Base-by-base conservation (phyloP, 2,329 filamentous ascomycete genomes). In the Dothidotthia symphoricarpi region DNA sequence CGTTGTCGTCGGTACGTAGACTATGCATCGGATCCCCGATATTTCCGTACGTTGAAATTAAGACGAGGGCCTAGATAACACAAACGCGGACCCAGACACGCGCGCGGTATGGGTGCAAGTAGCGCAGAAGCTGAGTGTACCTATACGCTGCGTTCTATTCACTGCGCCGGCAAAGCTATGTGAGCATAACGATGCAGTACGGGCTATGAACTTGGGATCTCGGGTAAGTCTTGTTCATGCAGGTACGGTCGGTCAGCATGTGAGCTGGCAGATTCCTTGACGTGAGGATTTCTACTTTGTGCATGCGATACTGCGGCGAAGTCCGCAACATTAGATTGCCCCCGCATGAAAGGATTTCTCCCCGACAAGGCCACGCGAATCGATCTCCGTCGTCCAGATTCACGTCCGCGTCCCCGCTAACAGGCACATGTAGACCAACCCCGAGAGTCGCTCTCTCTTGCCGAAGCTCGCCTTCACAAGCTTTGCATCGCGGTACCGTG, bases 121-220 rank as follows among this genome's bases (percentile, higher is more conserved):
- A 19, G 89, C 89, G 13, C 77, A 75, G 48, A 83, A 84, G 55
- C 70, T 81, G 56, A 72, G 78, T 3, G 74, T 94, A 2, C 84
- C 86, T 2, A 85, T 95, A 53, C 85, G 91, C 31, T 95, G 91
- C 59, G 75, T 97, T 8, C 85, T 86, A 67, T 93, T 98, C 70
- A 85, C 83, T 34, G 85, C 88, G 10, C 74, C 82, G 1, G 66
- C 81, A 16, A 75, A 78, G 28, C 63, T 95, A 7, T 81, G 79
- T 64, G 82, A 89, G 63, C 93, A 98, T 70, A 98, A 98, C 61
- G 86, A 95, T 60, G 80, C 79, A 1, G 86, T 95, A 32, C 80
- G 93, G 43, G 81, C 88, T 2, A 71, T 90, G 50, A 78, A 63
- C 43, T 35, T 51, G 44, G 63, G 57, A 19, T 50, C 51, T 24